phyloP scores from a whole-genome alignment of 202 grass and related monocot genomes.

The Bolboschoenoplectus hybrid region DNA sequence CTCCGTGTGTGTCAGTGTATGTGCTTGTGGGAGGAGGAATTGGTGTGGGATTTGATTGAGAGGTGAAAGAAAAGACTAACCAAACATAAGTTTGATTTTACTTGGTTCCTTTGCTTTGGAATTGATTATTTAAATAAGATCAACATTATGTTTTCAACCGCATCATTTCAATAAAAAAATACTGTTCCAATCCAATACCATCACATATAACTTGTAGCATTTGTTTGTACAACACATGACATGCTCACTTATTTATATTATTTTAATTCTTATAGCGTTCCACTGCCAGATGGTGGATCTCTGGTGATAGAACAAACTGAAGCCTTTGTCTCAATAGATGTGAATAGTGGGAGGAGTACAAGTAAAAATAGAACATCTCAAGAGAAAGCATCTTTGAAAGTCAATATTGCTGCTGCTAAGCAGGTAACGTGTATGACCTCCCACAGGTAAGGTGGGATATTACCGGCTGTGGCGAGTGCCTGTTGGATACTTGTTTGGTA shows the following conservation, averaged over 20 bases:
- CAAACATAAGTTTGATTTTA: background rate
- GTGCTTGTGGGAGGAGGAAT: constrained; percentile 4
- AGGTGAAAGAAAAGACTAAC: background rate
- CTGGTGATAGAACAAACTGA: constrained; percentile 98
- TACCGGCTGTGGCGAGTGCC: background rate
- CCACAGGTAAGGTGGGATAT: background rate
- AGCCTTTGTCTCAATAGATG: constrained; percentile 92
- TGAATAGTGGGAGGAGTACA: constrained; percentile 92
- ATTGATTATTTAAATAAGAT: constrained; percentile 8
- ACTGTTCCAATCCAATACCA: background rate
- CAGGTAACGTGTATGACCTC: constrained; percentile 43
- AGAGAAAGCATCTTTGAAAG: constrained; percentile 83
- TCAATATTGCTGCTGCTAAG: constrained; percentile 95
- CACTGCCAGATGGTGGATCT: constrained; percentile 77
- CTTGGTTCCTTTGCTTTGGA: background rate
- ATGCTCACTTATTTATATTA: constrained; percentile 29
- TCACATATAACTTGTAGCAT: background rate
- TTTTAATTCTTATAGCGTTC: constrained; percentile 61
- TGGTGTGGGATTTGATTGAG: constrained; percentile 1
- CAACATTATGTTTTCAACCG: background rate
- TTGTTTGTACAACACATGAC: background rate
- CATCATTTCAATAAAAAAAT: background rate
- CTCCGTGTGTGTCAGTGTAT: background rate
- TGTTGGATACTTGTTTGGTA: constrained; percentile 15
- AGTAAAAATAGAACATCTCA: constrained; percentile 77